These are phyloP conservation scores for Diaporthe ilicicola DNA, from an alignment of 2,329 filamentous ascomycete species.

Conservation along the genomic window DNA sequence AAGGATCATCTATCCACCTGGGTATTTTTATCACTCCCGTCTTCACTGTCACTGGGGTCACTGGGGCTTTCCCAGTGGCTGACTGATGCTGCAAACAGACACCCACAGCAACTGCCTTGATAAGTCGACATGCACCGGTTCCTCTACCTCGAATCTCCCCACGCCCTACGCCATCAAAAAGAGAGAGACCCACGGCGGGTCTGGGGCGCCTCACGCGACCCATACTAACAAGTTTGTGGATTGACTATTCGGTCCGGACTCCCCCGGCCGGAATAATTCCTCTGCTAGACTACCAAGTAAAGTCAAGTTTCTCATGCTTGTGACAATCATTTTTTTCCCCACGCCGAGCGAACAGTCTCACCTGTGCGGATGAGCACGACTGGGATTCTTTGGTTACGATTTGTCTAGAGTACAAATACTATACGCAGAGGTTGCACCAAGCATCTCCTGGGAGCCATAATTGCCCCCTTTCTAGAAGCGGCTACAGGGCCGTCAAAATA, in stretches of 20 bases:
- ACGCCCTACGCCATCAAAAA: neutral
- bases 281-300: neutral
- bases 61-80: no score
- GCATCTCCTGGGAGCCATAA: neutral
- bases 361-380: no score
- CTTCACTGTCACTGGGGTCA: neutral
- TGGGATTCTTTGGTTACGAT: no score
- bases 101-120: neutral
- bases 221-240: neutral
- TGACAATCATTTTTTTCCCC: neutral
- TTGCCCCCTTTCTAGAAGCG: neutral
- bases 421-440: neutral
- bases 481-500: neutral
- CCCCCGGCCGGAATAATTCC: slow-evolving; percentile 9
- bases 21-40: neutral
- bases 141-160: neutral
- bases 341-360: neutral
- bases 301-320: slow-evolving; percentile 4
- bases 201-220: slow-evolving; percentile 9
- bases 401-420: neutral
- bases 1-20: neutral
- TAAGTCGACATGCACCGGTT: no score
- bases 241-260: slow-evolving; percentile 9
- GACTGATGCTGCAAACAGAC: neutral
- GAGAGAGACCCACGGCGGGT: neutral